Percentiles rank a stretch among this genome's conserved stretches.
phyloP scores from a whole-genome alignment of 2,329 filamentous ascomycete genomes.

The Colletotrichum nymphaeae region DNA sequence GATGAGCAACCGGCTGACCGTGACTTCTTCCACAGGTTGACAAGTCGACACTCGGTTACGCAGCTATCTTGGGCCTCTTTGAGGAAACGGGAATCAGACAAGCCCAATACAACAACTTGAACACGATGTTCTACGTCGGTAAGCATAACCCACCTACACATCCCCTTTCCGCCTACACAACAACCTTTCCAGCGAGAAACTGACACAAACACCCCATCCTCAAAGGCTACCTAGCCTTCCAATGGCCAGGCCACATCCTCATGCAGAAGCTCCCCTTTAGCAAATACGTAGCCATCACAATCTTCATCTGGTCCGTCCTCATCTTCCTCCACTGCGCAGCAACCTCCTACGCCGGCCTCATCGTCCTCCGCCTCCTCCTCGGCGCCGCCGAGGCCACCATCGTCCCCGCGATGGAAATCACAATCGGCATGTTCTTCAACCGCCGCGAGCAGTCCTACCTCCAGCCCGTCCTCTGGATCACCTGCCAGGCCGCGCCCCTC shows the following conservation, averaged over 20 bases:
- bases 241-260: slow-evolving; percentile 52
- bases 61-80: slow-evolving; percentile 53
- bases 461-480: slow-evolving; percentile 49
- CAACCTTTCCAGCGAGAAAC: too few relatives aligned
- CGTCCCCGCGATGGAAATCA: slow-evolving; percentile 54
- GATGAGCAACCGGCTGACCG: background rate
- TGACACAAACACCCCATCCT: too few relatives aligned
- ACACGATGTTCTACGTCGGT: slow-evolving; percentile 56
- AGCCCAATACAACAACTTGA: slow-evolving; percentile 52
- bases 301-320: slow-evolving; percentile 49
- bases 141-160: slow-evolving; percentile 6
- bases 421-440: slow-evolving; percentile 53
- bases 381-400: slow-evolving; percentile 49
- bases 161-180: too few relatives aligned
- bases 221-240: slow-evolving; percentile 49
- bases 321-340: slow-evolving; percentile 52
- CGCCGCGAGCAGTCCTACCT: slow-evolving; percentile 47
- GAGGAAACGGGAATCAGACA: slow-evolving; percentile 51
- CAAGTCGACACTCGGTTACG: slow-evolving; percentile 53
- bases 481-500: slow-evolving; percentile 48
- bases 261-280: slow-evolving; percentile 53
- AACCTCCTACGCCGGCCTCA: slow-evolving; percentile 47
- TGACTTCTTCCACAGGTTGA: slow-evolving; percentile 44
- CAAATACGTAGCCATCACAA: slow-evolving; percentile 45
- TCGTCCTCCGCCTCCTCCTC: slow-evolving; percentile 49